A percentile compares a stretch with the other conserved stretches of the same genome.
Evolutionary conservation across 2,329 filamentous ascomycete genomes (phyloP).

Genomic region (Claviceps sp.): DNA sequence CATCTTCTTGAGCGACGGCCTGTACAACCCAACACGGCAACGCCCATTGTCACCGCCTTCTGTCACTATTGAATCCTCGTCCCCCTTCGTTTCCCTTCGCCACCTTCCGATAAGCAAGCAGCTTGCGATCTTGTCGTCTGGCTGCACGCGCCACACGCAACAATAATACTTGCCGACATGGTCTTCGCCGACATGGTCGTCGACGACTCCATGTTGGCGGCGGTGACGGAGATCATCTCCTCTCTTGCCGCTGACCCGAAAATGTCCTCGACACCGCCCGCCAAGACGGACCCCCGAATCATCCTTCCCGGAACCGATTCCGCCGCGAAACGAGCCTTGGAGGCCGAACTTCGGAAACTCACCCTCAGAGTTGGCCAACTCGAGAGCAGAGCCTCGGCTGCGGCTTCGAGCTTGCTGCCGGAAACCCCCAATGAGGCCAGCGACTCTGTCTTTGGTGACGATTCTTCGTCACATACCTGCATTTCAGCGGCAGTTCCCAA

Average conservation of each 20-base stretch:
- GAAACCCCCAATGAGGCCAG: slow-evolving; percentile 69
- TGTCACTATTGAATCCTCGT: not conserved
- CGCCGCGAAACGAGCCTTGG: slow-evolving; percentile 62
- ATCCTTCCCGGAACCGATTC: slow-evolving; percentile 66
- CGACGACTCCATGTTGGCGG: slow-evolving; percentile 41
- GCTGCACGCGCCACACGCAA: not conserved
- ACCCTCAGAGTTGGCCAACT: slow-evolving; percentile 66
- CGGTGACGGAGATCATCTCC: slow-evolving; percentile 39
- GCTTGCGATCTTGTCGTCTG: not conserved
- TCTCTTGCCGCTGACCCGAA: slow-evolving; percentile 33
- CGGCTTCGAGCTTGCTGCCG: slow-evolving; percentile 49
- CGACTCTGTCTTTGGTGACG: slow-evolving; percentile 49
- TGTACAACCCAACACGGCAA: not conserved
- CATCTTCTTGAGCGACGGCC: not conserved
- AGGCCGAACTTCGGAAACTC: slow-evolving; percentile 71
- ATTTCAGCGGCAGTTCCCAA: slow-evolving; percentile 25
- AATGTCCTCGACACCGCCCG: slow-evolving; percentile 24
- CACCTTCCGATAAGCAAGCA: not conserved
- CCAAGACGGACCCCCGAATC: slow-evolving; percentile 36
- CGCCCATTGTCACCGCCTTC: slow-evolving; percentile 1
- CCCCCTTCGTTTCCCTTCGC: not conserved
- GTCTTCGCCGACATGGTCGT: slow-evolving; percentile 24
- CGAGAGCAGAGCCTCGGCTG: slow-evolving; percentile 59
- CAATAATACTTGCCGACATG: slow-evolving; percentile 23
- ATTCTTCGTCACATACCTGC: slow-evolving; percentile 26